phyloP scores from a whole-genome alignment of 1,284 basidiomycete genomes.

The Fomitopsis pinicola region DNA sequence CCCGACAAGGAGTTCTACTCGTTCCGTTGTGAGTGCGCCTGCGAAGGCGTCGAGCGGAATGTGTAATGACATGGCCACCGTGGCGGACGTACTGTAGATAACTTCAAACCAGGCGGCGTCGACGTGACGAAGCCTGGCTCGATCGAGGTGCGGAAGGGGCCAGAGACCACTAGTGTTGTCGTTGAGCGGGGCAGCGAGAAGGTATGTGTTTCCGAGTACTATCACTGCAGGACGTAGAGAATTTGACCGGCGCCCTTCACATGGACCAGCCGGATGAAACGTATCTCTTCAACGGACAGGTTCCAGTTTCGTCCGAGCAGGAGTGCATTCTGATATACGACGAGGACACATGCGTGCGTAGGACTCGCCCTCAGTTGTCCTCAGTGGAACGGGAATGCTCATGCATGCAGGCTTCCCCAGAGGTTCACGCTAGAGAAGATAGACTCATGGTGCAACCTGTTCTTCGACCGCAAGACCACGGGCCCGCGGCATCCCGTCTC shows the following conservation, averaged over 20 bases:
- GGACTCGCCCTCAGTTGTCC: background rate
- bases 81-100: conserved; percentile 40
- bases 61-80: background rate
- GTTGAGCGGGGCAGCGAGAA: conserved; percentile 62
- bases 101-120: conserved; percentile 68
- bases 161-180: conserved; percentile 44
- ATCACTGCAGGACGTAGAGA: background rate
- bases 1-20: conserved; percentile 67
- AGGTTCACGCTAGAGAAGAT: conserved; percentile 71
- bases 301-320: conserved; percentile 54
- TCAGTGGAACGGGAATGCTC: too few relatives aligned
- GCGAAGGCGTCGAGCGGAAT: background rate
- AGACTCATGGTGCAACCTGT: conserved; percentile 56
- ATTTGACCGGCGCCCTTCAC: background rate
- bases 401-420: conserved; percentile 29
- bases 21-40: conserved; percentile 54
- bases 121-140: conserved; percentile 59
- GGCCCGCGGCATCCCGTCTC: conserved; percentile 37
- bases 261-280: conserved; percentile 38
- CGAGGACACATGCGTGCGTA: conserved; percentile 59
- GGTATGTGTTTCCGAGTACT: conserved; percentile 33
- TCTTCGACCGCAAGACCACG: conserved; percentile 42
- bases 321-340: conserved; percentile 78
- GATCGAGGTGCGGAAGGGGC: conserved; percentile 50
- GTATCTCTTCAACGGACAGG: conserved; percentile 54